Evolutionary conservation across 768 basidiomycete genomes (phyloP), one percentile per base, ranked within the genome.

Genomic region (Suillus subluteus): DNA sequence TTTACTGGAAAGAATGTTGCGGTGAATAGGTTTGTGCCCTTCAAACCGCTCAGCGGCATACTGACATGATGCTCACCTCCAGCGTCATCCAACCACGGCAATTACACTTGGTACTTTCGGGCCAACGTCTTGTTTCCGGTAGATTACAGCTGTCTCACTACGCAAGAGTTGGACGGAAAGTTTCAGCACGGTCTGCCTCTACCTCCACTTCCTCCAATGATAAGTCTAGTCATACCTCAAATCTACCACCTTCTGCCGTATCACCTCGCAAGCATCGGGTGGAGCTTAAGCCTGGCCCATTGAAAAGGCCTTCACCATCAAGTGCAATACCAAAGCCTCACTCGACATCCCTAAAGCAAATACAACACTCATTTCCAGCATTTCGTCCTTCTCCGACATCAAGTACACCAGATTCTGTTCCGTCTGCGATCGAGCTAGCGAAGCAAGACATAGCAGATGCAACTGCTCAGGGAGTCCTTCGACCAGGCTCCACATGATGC

Each of bases 371-470:
- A 73, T 15, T 66, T 75, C 44, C 73, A 75, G 26, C 73, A 66
- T 43, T 74, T 71, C 63, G 66, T 2, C 63, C 71, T 63, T 65
- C 75, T 67, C 74, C 66, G 23, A 65, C 54, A 41, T 64, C 70
- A 7, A 32, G 63, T 6, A 41, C 41, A 26, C 67, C 71, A 68
- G 69, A 73, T 67, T 37, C 66, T 66, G 26, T 67, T 73, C 59
- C 59, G 37, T 71, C 66, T 43, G 64, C 85, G 8, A 82, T 87
- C 32, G 83, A 89, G 62, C 81, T 82, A 5, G 84, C 87, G 7
- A 84, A 86, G 66, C 82, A 85, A 52, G 92, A 92, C 72, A 82
- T 91, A 35, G 80, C 82, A 30, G 84, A 89, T 59, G 93, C 93
- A 41, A 82, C 84, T 62, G 80, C 83, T 15, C 89, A 89, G 65